Conservation (phyloP, 2,329 filamentous ascomycete species). For the Zasmidium cellare region DNA sequence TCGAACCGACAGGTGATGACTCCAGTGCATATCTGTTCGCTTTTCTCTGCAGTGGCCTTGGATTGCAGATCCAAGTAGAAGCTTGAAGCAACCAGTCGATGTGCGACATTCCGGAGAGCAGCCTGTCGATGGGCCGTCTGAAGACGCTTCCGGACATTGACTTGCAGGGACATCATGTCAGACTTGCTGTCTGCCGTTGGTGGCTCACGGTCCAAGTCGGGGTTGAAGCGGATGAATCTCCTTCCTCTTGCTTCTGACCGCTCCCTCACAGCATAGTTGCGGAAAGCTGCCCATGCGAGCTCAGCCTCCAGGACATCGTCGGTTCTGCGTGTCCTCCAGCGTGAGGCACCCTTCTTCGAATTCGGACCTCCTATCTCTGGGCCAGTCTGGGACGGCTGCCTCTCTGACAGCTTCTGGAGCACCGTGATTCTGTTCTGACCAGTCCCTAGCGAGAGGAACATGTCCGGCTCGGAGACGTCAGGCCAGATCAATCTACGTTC, state of each 20-base stretch:
- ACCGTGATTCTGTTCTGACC: conserved; percentile 35
- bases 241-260: conserved; percentile 26
- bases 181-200: conserved; percentile 38
- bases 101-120: conserved; percentile 34
- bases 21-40: conserved; percentile 33
- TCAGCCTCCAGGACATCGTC: conserved; percentile 40
- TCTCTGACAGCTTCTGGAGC: conserved; percentile 30
- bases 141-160: conserved; percentile 34
- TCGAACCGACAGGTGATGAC: conserved; percentile 37
- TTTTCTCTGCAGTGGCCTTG: conserved; percentile 32
- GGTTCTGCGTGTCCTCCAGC: conserved; percentile 26
- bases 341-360: conserved; percentile 17
- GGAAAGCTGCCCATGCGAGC: conserved; percentile 36
- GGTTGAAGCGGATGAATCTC: conserved; percentile 39
- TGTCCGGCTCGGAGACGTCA: conserved; percentile 33
- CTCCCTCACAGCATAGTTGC: conserved; percentile 29
- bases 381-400: conserved; percentile 1
- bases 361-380: conserved; percentile 15
- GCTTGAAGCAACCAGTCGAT: conserved; percentile 38
- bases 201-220: conserved; percentile 33
- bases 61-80: conserved; percentile 40
- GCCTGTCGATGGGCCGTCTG: conserved; percentile 29
- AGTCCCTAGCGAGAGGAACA: conserved; percentile 37
- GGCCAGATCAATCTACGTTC: conserved; percentile 42
- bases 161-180: conserved; percentile 33